Conservation (phyloP, 805 yeast genomes). For the Candida morakotiae region DNA sequence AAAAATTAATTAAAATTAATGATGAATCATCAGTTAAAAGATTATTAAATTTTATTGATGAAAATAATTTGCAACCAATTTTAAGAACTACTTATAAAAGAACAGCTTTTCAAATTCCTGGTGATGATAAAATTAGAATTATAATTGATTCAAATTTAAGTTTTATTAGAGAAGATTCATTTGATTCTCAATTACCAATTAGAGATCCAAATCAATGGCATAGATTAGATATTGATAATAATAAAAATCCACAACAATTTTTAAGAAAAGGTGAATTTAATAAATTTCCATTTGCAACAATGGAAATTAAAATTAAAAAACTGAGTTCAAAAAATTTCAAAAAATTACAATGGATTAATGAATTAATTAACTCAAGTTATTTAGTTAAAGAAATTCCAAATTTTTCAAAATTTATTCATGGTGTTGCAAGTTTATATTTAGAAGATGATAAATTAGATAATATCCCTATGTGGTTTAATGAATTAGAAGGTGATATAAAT, state of each 20-base stretch:
- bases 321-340: conserved; percentile 28
- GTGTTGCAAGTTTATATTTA: conserved; percentile 79
- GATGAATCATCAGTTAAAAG: conserved; percentile 46
- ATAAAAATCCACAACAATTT: conserved; percentile 63
- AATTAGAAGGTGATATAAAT: conserved; percentile 68
- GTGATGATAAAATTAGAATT: conserved; percentile 88
- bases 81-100: conserved; percentile 83
- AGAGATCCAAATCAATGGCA: conserved; percentile 92
- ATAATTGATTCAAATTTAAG: conserved; percentile 85
- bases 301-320: conserved; percentile 71
- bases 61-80: conserved; percentile 74
- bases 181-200: conserved; percentile 80
- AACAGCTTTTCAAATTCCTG: conserved; percentile 97
- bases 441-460: conserved; percentile 89
- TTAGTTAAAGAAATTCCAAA: conserved; percentile 91
- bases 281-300: conserved; percentile 80
- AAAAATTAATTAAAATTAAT: conserved; percentile 57
- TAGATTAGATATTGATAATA: conserved; percentile 80
- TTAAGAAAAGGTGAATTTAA: conserved; percentile 82
- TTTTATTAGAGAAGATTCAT: conserved; percentile 86
- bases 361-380: conserved; percentile 67
- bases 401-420: conserved; percentile 90
- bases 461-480: conserved; percentile 93
- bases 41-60: conserved; percentile 58
- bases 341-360: conserved; percentile 77